These are phyloP conservation scores for Mycena crocata DNA, from an alignment of 768 basidiomycete genomes.

Conservation along the genomic window DNA sequence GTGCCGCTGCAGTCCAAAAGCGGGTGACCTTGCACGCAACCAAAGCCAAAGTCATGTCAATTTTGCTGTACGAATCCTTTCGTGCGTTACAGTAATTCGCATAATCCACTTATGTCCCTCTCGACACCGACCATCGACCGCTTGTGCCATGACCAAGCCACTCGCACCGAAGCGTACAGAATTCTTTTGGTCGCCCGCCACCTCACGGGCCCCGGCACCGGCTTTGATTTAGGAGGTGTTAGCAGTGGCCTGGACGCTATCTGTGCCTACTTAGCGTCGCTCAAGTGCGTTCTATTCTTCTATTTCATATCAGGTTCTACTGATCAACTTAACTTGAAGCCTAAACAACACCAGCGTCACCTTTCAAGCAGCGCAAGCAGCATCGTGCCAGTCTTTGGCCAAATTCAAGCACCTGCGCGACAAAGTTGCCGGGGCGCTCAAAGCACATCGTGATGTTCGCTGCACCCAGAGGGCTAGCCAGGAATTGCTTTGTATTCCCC, in stretches of 20 bases:
- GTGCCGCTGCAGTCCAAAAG: too few relatives aligned
- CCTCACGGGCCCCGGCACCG: neutral
- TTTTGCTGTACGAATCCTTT: too few relatives aligned
- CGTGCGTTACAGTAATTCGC: too few relatives aligned
- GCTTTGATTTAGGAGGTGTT: neutral
- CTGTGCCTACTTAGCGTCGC: neutral
- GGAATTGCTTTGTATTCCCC: neutral
- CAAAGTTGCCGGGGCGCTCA: neutral
- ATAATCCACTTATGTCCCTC: neutral
- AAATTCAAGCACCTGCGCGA: neutral
- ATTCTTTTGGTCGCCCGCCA: neutral
- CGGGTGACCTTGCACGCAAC: too few relatives aligned
- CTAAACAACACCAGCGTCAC: neutral
- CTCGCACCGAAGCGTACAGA: neutral
- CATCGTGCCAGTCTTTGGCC: neutral
- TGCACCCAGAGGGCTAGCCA: neutral
- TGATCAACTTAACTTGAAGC: neutral
- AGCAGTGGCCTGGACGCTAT: neutral
- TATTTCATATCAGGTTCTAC: neutral
- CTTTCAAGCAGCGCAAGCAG: neutral
- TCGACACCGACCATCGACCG: neutral
- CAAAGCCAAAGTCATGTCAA: too few relatives aligned
- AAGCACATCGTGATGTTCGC: neutral
- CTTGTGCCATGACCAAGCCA: neutral
- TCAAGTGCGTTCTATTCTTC: neutral